These are phyloP conservation scores for Ascochyta viciae-villosae DNA, from an alignment of 2,329 filamentous ascomycete species.

Conservation along the genomic window DNA sequence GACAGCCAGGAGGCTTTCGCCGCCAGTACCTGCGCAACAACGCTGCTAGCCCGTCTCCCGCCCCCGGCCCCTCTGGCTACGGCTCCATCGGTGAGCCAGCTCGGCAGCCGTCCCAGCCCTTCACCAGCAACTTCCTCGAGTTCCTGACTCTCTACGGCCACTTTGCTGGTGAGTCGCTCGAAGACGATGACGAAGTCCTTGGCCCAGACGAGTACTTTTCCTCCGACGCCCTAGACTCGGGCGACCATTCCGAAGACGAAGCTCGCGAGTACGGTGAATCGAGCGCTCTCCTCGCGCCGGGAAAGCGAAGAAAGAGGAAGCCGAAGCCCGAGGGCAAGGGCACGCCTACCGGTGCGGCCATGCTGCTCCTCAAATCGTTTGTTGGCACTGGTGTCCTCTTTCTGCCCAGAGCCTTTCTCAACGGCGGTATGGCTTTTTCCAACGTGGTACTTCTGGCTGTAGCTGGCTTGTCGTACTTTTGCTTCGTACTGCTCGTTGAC, in stretches of 20 bases:
- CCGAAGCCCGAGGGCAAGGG: slow-evolving; percentile 82
- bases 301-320: slow-evolving; percentile 74
- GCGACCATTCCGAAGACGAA: slow-evolving; percentile 61
- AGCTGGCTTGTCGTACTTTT: slow-evolving; percentile 90
- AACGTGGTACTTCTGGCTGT: slow-evolving; percentile 88
- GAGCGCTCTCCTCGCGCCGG: slow-evolving; percentile 76
- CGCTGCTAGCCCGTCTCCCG: slow-evolving; percentile 68
- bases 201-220: slow-evolving; percentile 91
- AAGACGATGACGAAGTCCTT: slow-evolving; percentile 92
- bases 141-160: slow-evolving; percentile 95
- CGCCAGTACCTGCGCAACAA: slow-evolving; percentile 84
- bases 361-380: slow-evolving; percentile 94
- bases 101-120: slow-evolving; percentile 45
- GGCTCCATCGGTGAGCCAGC: slow-evolving; percentile 40
- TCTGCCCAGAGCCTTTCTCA: slow-evolving; percentile 89
- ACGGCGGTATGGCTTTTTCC: slow-evolving; percentile 97
- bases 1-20: slow-evolving; percentile 90
- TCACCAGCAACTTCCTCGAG: slow-evolving; percentile 94
- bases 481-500: slow-evolving; percentile 90
- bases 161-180: slow-evolving; percentile 94
- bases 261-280: slow-evolving; percentile 85
- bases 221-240: slow-evolving; percentile 71
- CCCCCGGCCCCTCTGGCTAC: slow-evolving; percentile 53
- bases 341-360: slow-evolving; percentile 76
- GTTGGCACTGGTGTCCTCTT: slow-evolving; percentile 96